Conservation (phyloP, 2,329 filamentous ascomycete species). For the Diatrype stigma region DNA sequence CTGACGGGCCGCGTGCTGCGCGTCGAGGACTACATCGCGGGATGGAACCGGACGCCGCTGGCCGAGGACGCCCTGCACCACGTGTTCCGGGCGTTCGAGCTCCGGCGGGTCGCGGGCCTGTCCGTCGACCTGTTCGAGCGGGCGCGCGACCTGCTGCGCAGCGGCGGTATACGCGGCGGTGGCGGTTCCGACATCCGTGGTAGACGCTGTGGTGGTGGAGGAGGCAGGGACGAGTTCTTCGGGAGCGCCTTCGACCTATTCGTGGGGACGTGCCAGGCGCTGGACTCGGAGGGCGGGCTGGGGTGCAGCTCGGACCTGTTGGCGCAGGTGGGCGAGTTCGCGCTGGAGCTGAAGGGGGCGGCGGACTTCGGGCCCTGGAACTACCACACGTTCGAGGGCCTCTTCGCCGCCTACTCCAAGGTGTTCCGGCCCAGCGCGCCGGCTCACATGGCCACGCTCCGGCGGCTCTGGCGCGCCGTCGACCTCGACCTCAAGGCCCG, state of each 20-base stretch:
- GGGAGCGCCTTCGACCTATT: constrained; percentile 5
- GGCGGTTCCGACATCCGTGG: too few species aligned
- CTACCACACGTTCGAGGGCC: not conserved
- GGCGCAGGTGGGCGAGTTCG: constrained; percentile 13
- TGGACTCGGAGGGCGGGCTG: constrained; percentile 12
- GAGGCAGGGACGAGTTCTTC: not conserved
- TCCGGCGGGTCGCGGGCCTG: constrained; percentile 2
- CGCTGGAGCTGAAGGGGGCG: constrained; percentile 6
- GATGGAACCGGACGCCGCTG: not conserved
- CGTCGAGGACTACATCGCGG: constrained; percentile 1
- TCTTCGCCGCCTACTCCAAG: constrained; percentile 10
- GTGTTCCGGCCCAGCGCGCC: constrained; percentile 11
- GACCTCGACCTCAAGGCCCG: not conserved
- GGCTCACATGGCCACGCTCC: constrained; percentile 8
- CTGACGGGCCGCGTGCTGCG: constrained; percentile 7
- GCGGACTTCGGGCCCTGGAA: constrained; percentile 8
- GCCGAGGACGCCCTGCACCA: constrained; percentile 5
- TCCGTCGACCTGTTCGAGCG: constrained; percentile 13
- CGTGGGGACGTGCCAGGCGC: constrained; percentile 7
- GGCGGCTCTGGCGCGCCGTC: constrained; percentile 5
- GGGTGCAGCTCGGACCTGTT: constrained; percentile 14
- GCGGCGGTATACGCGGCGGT: not conserved
- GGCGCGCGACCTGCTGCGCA: constrained; percentile 5
- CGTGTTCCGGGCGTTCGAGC: constrained; percentile 10
- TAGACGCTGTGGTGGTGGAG: not conserved